These are phyloP conservation scores for Gnetum montanum DNA, from an alignment of 75 land plant species.

Conservation along the genomic window DNA sequence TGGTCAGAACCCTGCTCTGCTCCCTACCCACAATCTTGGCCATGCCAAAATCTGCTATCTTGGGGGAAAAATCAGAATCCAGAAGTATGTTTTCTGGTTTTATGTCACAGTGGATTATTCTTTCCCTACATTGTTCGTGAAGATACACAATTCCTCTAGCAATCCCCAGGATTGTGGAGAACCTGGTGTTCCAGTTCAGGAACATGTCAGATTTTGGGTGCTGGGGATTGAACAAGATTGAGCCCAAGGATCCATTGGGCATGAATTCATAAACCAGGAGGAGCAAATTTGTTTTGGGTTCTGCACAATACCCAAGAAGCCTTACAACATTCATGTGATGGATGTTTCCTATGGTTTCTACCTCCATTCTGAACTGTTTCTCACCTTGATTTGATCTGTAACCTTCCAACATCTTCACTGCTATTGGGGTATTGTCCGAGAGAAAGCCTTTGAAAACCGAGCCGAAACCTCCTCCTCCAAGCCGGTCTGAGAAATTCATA, in stretches of 20 bases:
- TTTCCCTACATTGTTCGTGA: constrained; percentile 24
- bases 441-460: constrained; percentile 57
- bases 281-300: constrained; percentile 16
- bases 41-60: constrained; percentile 25
- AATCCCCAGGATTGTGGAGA: constrained; percentile 18
- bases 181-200: constrained; percentile 19
- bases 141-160: constrained; percentile 28
- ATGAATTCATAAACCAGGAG: constrained; percentile 63
- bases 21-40: constrained; percentile 21
- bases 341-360: constrained; percentile 38
- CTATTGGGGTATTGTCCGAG: constrained; percentile 28
- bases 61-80: constrained; percentile 16
- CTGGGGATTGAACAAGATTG: constrained; percentile 23
- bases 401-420: constrained; percentile 69
- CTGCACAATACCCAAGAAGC: constrained; percentile 55
- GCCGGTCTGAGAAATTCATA: constrained; percentile 45
- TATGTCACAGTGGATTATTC: constrained; percentile 29
- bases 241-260: constrained; percentile 50
- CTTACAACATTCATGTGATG: constrained; percentile 55
- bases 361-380: constrained; percentile 52
- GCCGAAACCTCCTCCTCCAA: constrained; percentile 64
- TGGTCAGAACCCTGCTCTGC: constrained; percentile 12
- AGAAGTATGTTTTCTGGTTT: constrained; percentile 36
- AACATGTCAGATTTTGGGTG: neutral
- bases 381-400: constrained; percentile 32